phyloP scores from a whole-genome alignment of 345 rosid genomes.

The Gossypium anomalum region DNA sequence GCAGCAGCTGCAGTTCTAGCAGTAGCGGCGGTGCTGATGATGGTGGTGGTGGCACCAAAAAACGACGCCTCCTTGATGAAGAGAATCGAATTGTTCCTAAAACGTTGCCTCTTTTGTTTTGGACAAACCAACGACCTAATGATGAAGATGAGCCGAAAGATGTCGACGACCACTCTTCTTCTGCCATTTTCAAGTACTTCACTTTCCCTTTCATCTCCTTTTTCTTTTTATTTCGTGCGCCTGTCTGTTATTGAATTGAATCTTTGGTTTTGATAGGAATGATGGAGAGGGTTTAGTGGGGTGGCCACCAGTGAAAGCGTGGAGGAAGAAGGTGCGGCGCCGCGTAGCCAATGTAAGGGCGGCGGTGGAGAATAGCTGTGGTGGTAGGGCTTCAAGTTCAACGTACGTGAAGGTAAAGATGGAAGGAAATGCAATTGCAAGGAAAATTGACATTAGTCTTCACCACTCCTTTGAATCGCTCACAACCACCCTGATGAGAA shows the following conservation, averaged over 20 bases:
- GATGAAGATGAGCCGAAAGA: neutral
- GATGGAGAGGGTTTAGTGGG: slow-evolving; percentile 12
- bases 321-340: slow-evolving; percentile 10
- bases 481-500: neutral
- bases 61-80: neutral
- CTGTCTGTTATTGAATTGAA: neutral
- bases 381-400: neutral
- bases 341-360: neutral
- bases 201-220: neutral
- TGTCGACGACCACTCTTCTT: slow-evolving; percentile 3
- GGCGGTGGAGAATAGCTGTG: neutral
- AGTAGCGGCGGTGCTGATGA: neutral
- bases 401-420: slow-evolving; percentile 9
- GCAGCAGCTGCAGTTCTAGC: neutral
- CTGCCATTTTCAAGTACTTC: slow-evolving; percentile 9
- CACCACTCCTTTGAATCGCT: slow-evolving; percentile 15
- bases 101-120: slow-evolving; percentile 11
- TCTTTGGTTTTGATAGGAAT: neutral
- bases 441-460: slow-evolving; percentile 4
- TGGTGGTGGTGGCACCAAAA: neutral
- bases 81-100: slow-evolving; percentile 1
- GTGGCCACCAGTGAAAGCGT: slow-evolving; percentile 14
- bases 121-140: slow-evolving; percentile 2
- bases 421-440: slow-evolving; percentile 7
- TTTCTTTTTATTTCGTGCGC: neutral